Conservation (phyloP, 2,329 filamentous ascomycete species). For the Drechslerella coelobrocha region DNA sequence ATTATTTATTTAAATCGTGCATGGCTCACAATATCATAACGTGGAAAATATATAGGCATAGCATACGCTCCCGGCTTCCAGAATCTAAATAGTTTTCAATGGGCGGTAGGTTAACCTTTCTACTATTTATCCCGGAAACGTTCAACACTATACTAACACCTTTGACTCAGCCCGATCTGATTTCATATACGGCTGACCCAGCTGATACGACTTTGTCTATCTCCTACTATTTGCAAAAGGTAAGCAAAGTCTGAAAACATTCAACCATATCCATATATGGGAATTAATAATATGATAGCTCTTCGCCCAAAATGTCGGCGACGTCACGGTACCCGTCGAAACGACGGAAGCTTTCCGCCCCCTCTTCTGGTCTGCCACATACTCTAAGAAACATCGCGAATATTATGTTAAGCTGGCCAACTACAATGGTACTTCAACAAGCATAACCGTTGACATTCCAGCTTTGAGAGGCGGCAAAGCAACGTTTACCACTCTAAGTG, state of each 20-base stretch:
- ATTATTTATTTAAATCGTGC: not conserved
- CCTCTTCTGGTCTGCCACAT: slow-evolving; percentile 48
- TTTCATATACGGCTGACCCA: not conserved
- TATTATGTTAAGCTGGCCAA: slow-evolving; percentile 50
- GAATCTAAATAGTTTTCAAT: no score
- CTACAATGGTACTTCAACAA: slow-evolving; percentile 47
- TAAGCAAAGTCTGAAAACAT: no score
- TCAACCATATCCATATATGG: no score
- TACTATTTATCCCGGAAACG: no score
- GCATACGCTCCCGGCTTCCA: slow-evolving; percentile 34
- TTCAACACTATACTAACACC: slow-evolving; percentile 1
- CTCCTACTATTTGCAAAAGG: not conserved
- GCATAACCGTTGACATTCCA: slow-evolving; percentile 42
- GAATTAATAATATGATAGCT: not conserved
- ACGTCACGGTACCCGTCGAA: slow-evolving; percentile 10
- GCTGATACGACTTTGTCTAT: not conserved
- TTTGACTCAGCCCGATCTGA: not conserved
- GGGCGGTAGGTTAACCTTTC: no score
- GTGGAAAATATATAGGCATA: slow-evolving; percentile 8
- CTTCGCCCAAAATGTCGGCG: slow-evolving; percentile 2
- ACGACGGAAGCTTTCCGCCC: slow-evolving; percentile 29
- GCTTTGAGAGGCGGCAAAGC: slow-evolving; percentile 24
- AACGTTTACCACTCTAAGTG: slow-evolving; percentile 40
- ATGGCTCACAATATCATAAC: not conserved
- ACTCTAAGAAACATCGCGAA: slow-evolving; percentile 24